Conservation (phyloP, 2,329 filamentous ascomycete genomes). For the Penicillium sp. region DNA sequence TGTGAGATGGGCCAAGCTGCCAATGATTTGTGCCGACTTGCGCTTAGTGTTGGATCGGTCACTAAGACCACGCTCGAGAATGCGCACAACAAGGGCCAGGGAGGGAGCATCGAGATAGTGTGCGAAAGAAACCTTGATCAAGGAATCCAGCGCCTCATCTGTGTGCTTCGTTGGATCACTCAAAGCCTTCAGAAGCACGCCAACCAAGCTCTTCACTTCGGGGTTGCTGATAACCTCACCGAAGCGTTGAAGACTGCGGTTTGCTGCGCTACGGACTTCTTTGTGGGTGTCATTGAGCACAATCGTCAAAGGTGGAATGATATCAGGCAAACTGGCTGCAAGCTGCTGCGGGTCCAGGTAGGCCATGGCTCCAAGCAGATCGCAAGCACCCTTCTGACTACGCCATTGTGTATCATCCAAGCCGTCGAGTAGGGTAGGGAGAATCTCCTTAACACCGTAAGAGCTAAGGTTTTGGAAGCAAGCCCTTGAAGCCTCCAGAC, state of each 20-base stretch:
- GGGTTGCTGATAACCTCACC: constrained; percentile 98
- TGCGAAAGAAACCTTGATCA: constrained; percentile 98
- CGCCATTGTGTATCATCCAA: constrained; percentile 96
- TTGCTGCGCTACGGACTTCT: constrained; percentile 87
- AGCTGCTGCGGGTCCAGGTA: constrained; percentile 96
- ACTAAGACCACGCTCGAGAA: constrained; percentile 85
- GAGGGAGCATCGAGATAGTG: constrained; percentile 98
- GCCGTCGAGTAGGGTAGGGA: constrained; percentile 87
- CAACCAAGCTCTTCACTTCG: constrained; percentile 89
- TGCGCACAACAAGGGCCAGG: constrained; percentile 88
- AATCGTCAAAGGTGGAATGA: constrained; percentile 90
- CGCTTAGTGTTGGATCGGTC: constrained; percentile 94
- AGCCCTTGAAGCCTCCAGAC: constrained; percentile 87
- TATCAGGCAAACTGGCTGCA: constrained; percentile 86
- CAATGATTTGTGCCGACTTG: constrained; percentile 96
- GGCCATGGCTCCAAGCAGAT: constrained; percentile 95
- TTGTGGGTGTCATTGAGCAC: constrained; percentile 98
- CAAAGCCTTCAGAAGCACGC: constrained; percentile 88
- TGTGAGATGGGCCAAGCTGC: constrained; percentile 92
- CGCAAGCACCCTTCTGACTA: constrained; percentile 96
- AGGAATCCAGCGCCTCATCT: constrained; percentile 84
- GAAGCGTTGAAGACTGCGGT: constrained; percentile 94
- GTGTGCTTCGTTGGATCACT: constrained; percentile 98
- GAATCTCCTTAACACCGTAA: constrained; percentile 90
- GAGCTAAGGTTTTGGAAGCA: constrained; percentile 93